These are phyloP conservation scores for Acanthamoeba triangularis DNA, from an alignment of 208 protist genomes.

Conservation along the genomic window DNA sequence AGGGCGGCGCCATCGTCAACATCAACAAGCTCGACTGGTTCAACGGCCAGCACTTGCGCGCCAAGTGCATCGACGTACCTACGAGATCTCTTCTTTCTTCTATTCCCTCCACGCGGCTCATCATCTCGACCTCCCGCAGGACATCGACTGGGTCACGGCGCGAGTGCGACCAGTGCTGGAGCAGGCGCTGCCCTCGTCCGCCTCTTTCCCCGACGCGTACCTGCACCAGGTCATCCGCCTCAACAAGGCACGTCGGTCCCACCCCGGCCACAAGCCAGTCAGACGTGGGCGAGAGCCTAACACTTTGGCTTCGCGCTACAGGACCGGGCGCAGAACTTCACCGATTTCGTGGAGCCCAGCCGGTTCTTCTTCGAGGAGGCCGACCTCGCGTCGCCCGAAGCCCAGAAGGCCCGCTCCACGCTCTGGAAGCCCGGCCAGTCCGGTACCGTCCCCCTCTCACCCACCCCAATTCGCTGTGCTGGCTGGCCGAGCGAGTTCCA, in stretches of 20 bases:
- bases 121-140: background rate
- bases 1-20: slow-evolving; percentile 66
- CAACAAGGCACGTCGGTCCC: background rate
- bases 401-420: background rate
- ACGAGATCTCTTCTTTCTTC: background rate
- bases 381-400: slow-evolving; percentile 19
- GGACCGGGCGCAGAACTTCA: slow-evolving; percentile 44
- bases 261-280: no score
- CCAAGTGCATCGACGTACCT: slow-evolving; percentile 24
- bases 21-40: slow-evolving; percentile 70
- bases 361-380: slow-evolving; percentile 47
- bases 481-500: background rate
- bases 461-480: background rate
- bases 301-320: background rate
- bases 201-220: background rate
- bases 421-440: slow-evolving; percentile 38
- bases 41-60: slow-evolving; percentile 48
- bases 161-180: slow-evolving; percentile 34
- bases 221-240: slow-evolving; percentile 5
- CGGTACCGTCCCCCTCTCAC: background rate
- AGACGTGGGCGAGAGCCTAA: background rate
- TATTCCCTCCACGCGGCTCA: no score
- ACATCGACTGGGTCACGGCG: background rate
- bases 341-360: slow-evolving; percentile 59
- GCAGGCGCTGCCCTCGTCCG: slow-evolving; percentile 5